Evolutionary conservation across 2,329 filamentous ascomycete genomes (phyloP), one percentile per base, ranked within the genome.

Genomic region (Colletotrichum brevisporum): DNA sequence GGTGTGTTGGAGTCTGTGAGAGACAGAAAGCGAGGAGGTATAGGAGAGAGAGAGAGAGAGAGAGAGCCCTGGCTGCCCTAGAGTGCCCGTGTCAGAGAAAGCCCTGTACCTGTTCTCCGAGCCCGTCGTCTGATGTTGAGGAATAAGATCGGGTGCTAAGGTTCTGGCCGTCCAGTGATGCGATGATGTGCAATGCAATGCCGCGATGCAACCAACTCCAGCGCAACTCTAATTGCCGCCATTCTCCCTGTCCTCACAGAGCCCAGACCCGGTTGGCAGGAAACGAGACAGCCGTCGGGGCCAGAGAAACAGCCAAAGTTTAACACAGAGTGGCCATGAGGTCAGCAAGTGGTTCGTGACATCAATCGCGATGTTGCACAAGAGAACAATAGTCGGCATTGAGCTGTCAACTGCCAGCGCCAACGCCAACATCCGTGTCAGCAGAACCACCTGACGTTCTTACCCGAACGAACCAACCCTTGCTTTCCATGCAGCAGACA

Each of bases 101-200:
- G 9, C 8, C 31, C 31, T 36, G 31, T 18, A 5, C 31, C 10
- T 27, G 24, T 58, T 5, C 39, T 50, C 51, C 26, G 27, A 51
- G 43, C n/a, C 66, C 31, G n/a, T 55, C 66, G 60, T 64, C 65
- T 68, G 48, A 64, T 59, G 66, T 65, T 65, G 66, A 69, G 54
- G 27, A 36, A 43, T 65, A 65, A 65, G 54, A 58, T 43, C 27
- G 31, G 43, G 43, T 59, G 54, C 48, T 51, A 48, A 50, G 54
- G n/a, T 31, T 45, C 13, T 10, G 50, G 27, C 36, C 31, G 31
- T 31, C 53, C 27, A 16, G 36, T 50, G 41, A 56, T 51, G 63
- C 43, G 52, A 15, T 58, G 52, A 57, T 13, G 36, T 47, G 15
- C 47, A 52, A 62, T 47, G 15, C 47, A 52, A 62, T 57, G 31